Evolutionary conservation across 129 eudicot species (phyloP).

Genomic region (Cynara cardunculus): DNA sequence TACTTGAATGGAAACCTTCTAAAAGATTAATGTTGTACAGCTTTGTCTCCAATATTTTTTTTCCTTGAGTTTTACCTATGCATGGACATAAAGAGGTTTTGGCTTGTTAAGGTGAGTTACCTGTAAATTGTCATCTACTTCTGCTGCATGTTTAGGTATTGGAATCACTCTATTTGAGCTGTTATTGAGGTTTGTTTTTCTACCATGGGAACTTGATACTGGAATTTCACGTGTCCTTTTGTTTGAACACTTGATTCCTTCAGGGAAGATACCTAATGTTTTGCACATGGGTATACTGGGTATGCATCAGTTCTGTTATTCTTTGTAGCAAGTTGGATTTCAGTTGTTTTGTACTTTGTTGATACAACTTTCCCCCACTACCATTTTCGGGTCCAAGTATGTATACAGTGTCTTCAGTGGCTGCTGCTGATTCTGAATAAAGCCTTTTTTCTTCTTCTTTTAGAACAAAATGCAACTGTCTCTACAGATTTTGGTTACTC

Average conservation of each 20-base stretch:
- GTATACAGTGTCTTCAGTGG: not conserved
- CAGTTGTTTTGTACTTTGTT: not conserved
- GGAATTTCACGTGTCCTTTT: no score
- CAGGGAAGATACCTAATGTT: no score
- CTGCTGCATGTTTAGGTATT: no score
- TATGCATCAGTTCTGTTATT: not conserved
- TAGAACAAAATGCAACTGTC: constrained; percentile 42
- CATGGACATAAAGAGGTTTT: no score
- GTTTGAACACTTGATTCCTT: no score
- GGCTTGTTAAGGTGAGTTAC: not conserved
- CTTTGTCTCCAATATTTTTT: no score
- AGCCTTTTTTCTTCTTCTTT: not conserved
- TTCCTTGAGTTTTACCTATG: no score
- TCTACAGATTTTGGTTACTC: constrained; percentile 37
- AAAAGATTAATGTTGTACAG: not conserved
- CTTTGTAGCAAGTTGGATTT: not conserved
- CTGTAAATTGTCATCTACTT: no score
- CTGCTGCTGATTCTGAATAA: constrained; percentile 3
- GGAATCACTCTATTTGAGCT: no score
- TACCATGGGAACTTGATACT: no score
- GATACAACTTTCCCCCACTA: not conserved
- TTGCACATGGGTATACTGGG: no score
- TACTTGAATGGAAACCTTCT: not conserved
- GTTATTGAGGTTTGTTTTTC: no score
- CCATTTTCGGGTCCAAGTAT: not conserved